phyloP scores from a whole-genome alignment of 73 alveolate genomes.

The Effrenium voratum region DNA sequence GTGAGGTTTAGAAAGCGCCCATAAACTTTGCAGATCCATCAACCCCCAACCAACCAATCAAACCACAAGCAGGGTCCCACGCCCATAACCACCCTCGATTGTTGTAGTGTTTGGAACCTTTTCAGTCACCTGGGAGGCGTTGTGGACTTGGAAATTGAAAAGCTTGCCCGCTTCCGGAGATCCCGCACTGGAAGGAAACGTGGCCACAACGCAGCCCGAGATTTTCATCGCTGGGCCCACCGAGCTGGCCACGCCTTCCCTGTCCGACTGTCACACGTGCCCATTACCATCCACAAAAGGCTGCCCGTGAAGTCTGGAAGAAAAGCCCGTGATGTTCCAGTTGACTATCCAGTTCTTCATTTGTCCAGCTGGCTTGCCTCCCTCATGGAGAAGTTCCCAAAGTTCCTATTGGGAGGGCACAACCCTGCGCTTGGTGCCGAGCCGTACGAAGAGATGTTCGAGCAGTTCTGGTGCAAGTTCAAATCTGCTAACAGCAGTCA shows the following conservation, averaged over 20 bases:
- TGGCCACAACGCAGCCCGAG: conserved; percentile 23
- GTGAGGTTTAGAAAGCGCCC: too few relatives aligned
- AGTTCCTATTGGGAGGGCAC: conserved; percentile 24
- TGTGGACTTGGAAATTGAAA: neutral
- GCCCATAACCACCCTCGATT: neutral
- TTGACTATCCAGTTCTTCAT: neutral
- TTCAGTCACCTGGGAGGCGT: conserved; percentile 16
- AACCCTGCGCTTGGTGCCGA: neutral
- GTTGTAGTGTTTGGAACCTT: neutral
- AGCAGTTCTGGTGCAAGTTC: neutral
- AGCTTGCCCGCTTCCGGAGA: conserved; percentile 26
- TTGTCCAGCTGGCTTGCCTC: conserved; percentile 7
- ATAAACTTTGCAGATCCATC: too few relatives aligned
- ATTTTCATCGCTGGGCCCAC: conserved; percentile 14
- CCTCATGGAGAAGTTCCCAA: neutral
- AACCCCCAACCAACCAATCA: neutral
- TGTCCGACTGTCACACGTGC: neutral
- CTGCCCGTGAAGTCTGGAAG: neutral
- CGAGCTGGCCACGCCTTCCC: conserved; percentile 7
- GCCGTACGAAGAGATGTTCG: neutral
- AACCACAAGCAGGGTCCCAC: neutral
- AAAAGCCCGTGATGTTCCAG: neutral
- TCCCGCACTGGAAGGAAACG: neutral
- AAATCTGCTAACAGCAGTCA: neutral
- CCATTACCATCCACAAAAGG: neutral